Conservation (phyloP, 495 filamentous ascomycete genomes). For the Lophium mytilinum region DNA sequence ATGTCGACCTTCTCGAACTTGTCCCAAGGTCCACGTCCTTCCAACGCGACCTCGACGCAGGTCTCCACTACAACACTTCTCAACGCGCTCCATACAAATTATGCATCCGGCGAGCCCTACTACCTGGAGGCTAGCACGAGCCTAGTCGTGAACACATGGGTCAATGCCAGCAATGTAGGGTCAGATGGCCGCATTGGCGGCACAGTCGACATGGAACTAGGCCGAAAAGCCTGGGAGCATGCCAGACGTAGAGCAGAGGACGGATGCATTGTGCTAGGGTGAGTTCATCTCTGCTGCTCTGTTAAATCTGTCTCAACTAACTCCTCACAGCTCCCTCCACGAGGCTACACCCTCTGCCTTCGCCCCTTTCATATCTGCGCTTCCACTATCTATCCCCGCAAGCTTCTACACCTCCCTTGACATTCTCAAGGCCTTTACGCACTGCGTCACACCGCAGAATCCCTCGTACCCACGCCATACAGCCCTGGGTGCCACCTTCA, state of each 20-base stretch:
- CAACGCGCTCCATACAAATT: conserved; percentile 84
- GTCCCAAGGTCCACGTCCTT: conserved; percentile 54
- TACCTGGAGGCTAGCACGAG: conserved; percentile 84
- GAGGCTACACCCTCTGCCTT: conserved; percentile 79
- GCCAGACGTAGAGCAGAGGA: conserved; percentile 90
- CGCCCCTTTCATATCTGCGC: conserved; percentile 66
- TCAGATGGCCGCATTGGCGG: conserved; percentile 62
- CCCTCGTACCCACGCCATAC: conserved; percentile 76
- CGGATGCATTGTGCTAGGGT: conserved; percentile 87
- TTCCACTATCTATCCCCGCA: conserved; percentile 70
- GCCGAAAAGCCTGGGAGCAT: conserved; percentile 89
- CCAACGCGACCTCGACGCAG: conserved; percentile 50
- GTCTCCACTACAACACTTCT: conserved; percentile 88
- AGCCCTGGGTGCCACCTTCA: conserved; percentile 70
- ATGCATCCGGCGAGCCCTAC: conserved; percentile 72
- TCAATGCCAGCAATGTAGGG: conserved; percentile 60
- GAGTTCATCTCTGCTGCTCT: conserved; percentile 22
- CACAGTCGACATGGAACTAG: conserved; percentile 71
- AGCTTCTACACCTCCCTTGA: conserved; percentile 67
- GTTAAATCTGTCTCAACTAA: conserved; percentile 5
- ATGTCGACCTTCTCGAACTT: conserved; percentile 80
- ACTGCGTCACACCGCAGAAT: conserved; percentile 81
- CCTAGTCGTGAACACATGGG: conserved; percentile 91
- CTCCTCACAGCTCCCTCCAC: conserved; percentile 63
- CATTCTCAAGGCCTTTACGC: conserved; percentile 74